A percentile compares a stretch with the other conserved stretches of the same genome.
Evolutionary conservation across 148 eudicot genomes (phyloP).

Genomic region (Hydrangea macrophylla): DNA sequence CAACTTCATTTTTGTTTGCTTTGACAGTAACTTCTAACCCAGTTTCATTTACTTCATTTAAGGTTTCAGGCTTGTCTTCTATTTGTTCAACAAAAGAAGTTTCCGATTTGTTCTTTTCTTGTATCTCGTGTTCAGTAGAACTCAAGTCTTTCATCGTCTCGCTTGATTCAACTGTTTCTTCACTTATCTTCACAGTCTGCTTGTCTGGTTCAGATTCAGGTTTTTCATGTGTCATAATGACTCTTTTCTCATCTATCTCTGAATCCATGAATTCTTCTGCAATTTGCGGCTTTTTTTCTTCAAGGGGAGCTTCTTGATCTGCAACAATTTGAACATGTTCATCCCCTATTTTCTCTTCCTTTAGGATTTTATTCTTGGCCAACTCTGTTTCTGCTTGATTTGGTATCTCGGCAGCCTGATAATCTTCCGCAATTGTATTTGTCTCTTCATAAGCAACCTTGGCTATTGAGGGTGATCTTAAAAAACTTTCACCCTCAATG

Average conservation of each 20-base stretch:
- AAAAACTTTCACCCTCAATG: constrained; percentile 31
- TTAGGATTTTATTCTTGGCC: not conserved
- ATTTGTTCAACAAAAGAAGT: not conserved
- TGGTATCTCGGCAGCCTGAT: not conserved
- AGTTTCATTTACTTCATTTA: constrained; percentile 8
- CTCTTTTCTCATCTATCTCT: not conserved
- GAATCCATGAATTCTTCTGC: not conserved
- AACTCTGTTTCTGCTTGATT: not conserved
- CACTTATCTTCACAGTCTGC: constrained; percentile 3
- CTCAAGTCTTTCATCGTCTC: constrained; percentile 7
- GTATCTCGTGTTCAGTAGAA: not conserved
- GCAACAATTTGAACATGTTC: not conserved
- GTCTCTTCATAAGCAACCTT: constrained; percentile 13
- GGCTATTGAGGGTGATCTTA: constrained; percentile 28
- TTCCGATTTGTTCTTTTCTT: constrained; percentile 3
- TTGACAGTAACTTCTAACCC: not conserved
- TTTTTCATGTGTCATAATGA: not conserved
- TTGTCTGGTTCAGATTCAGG: not conserved
- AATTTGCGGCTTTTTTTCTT: not conserved
- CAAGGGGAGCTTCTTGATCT: not conserved
- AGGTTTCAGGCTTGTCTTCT: constrained; percentile 1
- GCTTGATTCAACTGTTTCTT: constrained; percentile 7
- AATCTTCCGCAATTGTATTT: constrained; percentile 2
- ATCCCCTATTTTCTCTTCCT: not conserved
- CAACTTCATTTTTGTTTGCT: not conserved